Evolutionary conservation across 192 early-diverging fungal species (phyloP).

Genomic region (Fimicolochytrium jonesii): DNA sequence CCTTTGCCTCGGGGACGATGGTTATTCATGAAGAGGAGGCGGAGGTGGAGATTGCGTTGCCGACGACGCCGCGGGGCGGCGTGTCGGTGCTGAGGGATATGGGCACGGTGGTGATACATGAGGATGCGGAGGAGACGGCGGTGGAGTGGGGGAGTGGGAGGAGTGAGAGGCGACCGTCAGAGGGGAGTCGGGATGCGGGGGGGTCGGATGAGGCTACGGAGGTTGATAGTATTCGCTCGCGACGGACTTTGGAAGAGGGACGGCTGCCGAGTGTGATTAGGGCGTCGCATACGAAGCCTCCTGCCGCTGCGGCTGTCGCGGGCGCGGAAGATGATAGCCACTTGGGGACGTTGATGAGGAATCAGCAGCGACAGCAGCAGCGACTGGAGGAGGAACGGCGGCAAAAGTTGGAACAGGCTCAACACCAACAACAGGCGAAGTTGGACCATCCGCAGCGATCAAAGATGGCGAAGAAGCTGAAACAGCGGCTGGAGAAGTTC

Average conservation of each 20-base stretch:
- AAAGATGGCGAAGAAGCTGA: slow-evolving; percentile 11
- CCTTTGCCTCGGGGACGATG: slow-evolving; percentile 1
- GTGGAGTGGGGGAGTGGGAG: not conserved
- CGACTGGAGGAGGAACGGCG: not conserved
- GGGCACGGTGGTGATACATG: not conserved
- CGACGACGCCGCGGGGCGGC: too few species aligned
- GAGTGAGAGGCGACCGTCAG: not conserved
- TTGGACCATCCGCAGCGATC: not conserved
- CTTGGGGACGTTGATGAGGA: slow-evolving; percentile 1
- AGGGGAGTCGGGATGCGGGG: too few species aligned
- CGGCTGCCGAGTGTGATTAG: not conserved
- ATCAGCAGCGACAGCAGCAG: not conserved
- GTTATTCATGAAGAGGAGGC: slow-evolving; percentile 4
- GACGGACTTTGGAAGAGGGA: not conserved
- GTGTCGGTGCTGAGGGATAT: not conserved
- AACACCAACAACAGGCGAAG: slow-evolving; percentile 1
- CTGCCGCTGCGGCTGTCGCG: not conserved
- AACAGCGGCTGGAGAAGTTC: slow-evolving; percentile 17
- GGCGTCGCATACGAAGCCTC: not conserved
- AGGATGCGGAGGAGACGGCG: not conserved
- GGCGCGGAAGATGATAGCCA: not conserved
- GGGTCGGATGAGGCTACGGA: too few species aligned
- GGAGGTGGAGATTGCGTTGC: not conserved
- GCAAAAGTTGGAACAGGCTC: not conserved
- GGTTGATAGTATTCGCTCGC: too few species aligned